phyloP scores from a whole-genome alignment of 176 grass and related monocot species.

The Avena sativa region DNA sequence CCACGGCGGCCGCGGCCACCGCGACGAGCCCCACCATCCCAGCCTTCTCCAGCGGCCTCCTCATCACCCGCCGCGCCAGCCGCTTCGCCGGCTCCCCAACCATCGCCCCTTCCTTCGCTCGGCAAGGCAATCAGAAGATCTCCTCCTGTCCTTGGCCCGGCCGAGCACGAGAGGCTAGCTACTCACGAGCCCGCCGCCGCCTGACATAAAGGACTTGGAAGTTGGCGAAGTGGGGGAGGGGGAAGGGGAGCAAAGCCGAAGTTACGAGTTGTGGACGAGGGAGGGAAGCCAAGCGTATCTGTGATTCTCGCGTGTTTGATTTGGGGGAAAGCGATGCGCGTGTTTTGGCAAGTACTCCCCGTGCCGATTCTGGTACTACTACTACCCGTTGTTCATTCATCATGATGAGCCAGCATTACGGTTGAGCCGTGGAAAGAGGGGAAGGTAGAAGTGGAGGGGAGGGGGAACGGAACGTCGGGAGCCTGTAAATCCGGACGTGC shows the following conservation, averaged over 20 bases:
- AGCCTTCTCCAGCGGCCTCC: conserved; percentile 42
- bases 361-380: background rate
- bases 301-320: background rate
- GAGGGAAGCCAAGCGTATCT: background rate
- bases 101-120: background rate
- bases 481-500: conserved; percentile 2
- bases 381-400: background rate
- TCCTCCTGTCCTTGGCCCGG: background rate
- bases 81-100: conserved; percentile 48
- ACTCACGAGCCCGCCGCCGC: background rate
- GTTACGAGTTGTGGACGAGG: conserved; percentile 17
- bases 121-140: background rate
- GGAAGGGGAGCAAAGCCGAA: background rate
- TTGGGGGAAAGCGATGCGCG: conserved; percentile 31
- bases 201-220: conserved; percentile 12
- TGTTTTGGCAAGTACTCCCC: background rate
- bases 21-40: conserved; percentile 19
- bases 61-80: conserved; percentile 39
- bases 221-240: conserved; percentile 5
- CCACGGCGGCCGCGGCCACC: background rate
- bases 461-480: background rate
- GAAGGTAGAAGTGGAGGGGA: conserved; percentile 22
- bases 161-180: background rate
- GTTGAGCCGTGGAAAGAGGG: background rate
- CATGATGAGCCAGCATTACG: background rate